phyloP scores from a whole-genome alignment of 345 rosid species.

The Syzygium oleosum region DNA sequence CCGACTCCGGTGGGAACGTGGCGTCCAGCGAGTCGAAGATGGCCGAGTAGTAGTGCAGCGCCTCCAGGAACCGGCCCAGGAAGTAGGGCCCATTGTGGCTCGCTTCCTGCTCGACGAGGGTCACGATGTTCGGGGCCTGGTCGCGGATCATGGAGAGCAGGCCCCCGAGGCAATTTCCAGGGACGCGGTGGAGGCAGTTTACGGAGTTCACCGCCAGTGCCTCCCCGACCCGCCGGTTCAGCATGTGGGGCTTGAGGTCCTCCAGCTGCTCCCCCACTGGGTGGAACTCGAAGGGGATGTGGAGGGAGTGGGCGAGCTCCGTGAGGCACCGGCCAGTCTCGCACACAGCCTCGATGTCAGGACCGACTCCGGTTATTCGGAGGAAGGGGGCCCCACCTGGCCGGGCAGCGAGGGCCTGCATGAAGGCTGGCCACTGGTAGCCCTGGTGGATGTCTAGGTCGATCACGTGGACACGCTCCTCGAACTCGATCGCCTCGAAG shows the following conservation, averaged over 20 bases:
- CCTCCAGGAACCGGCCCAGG: conserved; percentile 58
- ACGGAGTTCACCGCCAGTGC: conserved; percentile 53
- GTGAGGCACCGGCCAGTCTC: conserved; percentile 60
- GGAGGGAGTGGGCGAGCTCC: conserved; percentile 58
- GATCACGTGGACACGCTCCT: conserved; percentile 64
- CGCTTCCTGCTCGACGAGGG: conserved; percentile 60
- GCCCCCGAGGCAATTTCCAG: conserved; percentile 30
- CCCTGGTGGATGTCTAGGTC: conserved; percentile 67
- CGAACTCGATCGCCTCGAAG: conserved; percentile 62
- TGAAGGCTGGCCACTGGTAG: conserved; percentile 77
- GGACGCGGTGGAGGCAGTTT: conserved; percentile 44
- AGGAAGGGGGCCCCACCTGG: conserved; percentile 51
- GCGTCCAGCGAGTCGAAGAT: conserved; percentile 59
- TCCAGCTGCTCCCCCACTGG: conserved; percentile 45
- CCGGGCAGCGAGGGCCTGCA: conserved; percentile 65
- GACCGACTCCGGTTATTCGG: conserved; percentile 50
- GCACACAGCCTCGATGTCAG: conserved; percentile 23
- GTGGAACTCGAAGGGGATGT: conserved; percentile 55
- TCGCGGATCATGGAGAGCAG: conserved; percentile 48
- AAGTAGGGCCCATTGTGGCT: conserved; percentile 61
- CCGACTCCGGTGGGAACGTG: conserved; percentile 47
- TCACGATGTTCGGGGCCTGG: conserved; percentile 61
- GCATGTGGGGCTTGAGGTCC: conserved; percentile 55
- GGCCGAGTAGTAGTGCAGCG: conserved; percentile 59
- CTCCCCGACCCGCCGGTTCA: conserved; percentile 56